Percentiles rank a stretch among this genome's conserved stretches.
Conservation (phyloP, 2,329 filamentous ascomycete genomes). For the Nannizziopsis barbatae region DNA sequence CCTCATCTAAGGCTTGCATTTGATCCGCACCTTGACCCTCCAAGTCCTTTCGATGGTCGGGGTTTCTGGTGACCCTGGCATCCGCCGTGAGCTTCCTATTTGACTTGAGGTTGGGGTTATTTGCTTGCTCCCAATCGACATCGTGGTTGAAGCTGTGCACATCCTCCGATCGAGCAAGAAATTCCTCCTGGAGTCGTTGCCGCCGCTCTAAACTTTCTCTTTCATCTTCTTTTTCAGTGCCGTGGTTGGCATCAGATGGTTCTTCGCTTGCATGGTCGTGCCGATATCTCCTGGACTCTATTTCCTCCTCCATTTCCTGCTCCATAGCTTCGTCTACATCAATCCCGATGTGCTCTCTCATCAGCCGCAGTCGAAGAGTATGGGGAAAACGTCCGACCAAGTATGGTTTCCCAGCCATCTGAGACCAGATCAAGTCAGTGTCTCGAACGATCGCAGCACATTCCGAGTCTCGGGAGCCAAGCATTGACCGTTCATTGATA, state of each 20-base stretch:
- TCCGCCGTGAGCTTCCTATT: constrained; percentile 48
- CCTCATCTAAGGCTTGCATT: constrained; percentile 55
- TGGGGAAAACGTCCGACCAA: constrained; percentile 65
- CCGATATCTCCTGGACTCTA: constrained; percentile 20
- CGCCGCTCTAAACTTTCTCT: constrained; percentile 34
- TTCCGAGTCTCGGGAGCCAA: constrained; percentile 75
- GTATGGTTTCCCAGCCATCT: constrained; percentile 63
- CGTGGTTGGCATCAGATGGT: constrained; percentile 22
- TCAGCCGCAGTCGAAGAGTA: constrained; percentile 71
- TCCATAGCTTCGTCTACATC: constrained; percentile 82
- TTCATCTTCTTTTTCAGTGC: constrained; percentile 31
- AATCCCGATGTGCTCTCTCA: constrained; percentile 75
- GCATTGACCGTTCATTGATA: constrained; percentile 62
- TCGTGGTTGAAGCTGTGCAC: constrained; percentile 66
- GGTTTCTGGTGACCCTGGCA: constrained; percentile 48
- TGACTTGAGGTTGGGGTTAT: constrained; percentile 46
- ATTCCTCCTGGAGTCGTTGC: constrained; percentile 44
- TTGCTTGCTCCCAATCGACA: constrained; percentile 50
- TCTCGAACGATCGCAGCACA: constrained; percentile 82
- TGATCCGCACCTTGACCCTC: constrained; percentile 66
- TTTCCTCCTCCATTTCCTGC: constrained; percentile 58
- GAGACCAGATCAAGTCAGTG: constrained; percentile 54
- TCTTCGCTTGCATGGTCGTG: constrained; percentile 14
- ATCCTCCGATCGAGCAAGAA: constrained; percentile 45
- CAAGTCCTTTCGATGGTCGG: constrained; percentile 60